These are phyloP conservation scores for Cryphonectria radicalis DNA, from an alignment of 2,329 filamentous ascomycete species.

Conservation along the genomic window DNA sequence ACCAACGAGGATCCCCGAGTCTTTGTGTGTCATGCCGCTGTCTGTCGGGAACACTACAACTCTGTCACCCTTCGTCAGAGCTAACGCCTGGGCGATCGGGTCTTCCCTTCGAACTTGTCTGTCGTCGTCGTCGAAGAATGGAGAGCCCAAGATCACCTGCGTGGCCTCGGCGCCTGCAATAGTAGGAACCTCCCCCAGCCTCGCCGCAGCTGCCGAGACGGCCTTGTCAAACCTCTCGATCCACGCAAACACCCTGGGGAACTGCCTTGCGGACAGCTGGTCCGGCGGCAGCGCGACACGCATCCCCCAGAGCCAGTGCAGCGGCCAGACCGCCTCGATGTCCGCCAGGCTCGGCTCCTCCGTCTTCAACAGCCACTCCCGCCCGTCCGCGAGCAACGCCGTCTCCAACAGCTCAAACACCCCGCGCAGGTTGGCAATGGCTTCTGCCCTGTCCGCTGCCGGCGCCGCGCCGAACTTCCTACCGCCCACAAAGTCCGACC, in stretches of 20 bases:
- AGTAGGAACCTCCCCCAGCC: slow-evolving; percentile 41
- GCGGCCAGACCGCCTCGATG: slow-evolving; percentile 70
- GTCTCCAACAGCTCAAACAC: slow-evolving; percentile 64
- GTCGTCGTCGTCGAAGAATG: slow-evolving; percentile 51
- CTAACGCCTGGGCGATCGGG: slow-evolving; percentile 47
- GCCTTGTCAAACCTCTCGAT: slow-evolving; percentile 61
- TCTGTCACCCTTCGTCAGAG: slow-evolving; percentile 55
- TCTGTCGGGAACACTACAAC: slow-evolving; percentile 68
- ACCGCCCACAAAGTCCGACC: slow-evolving; percentile 43
- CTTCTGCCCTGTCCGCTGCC: slow-evolving; percentile 51
- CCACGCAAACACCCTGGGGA: slow-evolving; percentile 67
- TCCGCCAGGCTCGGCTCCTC: slow-evolving; percentile 63
- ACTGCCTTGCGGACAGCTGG: slow-evolving; percentile 54
- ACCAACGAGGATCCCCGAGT: slow-evolving; percentile 59
- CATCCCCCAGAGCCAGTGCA: slow-evolving; percentile 67
- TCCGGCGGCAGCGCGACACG: slow-evolving; percentile 58
- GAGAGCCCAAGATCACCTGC: slow-evolving; percentile 47
- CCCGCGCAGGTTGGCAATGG: slow-evolving; percentile 57
- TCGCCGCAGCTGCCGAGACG: slow-evolving; percentile 47
- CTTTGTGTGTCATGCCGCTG: slow-evolving; percentile 61
- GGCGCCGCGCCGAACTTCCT: slow-evolving; percentile 34
- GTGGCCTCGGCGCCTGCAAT: slow-evolving; percentile 61
- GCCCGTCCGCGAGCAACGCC: slow-evolving; percentile 66
- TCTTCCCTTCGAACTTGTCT: slow-evolving; percentile 53
- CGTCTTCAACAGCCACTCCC: slow-evolving; percentile 64